Base-by-base conservation (phyloP, 1,284 basidiomycete species). In the Tylopilus sp. region DNA sequence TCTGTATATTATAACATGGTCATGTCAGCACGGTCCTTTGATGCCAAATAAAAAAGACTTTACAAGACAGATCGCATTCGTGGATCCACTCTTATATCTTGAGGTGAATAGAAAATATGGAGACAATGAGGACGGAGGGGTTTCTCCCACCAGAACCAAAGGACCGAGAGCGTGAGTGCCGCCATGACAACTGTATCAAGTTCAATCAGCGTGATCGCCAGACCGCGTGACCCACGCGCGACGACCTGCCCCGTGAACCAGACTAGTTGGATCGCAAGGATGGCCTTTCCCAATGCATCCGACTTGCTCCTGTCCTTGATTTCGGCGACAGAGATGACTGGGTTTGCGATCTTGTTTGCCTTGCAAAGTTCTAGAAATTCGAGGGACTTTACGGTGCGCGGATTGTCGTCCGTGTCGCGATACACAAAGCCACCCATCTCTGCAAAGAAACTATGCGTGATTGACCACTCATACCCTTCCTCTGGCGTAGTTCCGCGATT, bases 341-440 rank as follows among this genome's bases (percentile, higher is more conserved):
- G 51, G n/a, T 52, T 52, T n/a, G 42, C 38, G 3, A 52, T 49
- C 2, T 46, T 6, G 2, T 40, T 33, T 7, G 13, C 19, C 25
- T 47, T 9, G 44, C 48, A 49, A 11, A 26, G 39, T 5, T 15
- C 2, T n/a, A 48, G 23, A 18, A 48, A 48, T 5, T 19, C 18
- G 13, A 13, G 29, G 23, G 43, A 46, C 4, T 16, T 1, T 2
- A 48, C 46, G 10, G 3, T n/a, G 15, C 6, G 13, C 15, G 15
- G 2, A 1, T 7, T 1, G 8, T 35, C 34, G 5, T 28, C 1
- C 1, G 31, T 9, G n/a, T 46, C 35, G 5, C 43, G 21, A 38
- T 48, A 46, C n/a, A 19, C 19, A 10, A 48, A 48, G 10, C 47
- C 47, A 13, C 47, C 30, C 47, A 47, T 47, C 15, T 48, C 35